Evolutionary conservation across 2,329 filamentous ascomycete species (phyloP).

Genomic region (Ilyonectria mors-panacis): DNA sequence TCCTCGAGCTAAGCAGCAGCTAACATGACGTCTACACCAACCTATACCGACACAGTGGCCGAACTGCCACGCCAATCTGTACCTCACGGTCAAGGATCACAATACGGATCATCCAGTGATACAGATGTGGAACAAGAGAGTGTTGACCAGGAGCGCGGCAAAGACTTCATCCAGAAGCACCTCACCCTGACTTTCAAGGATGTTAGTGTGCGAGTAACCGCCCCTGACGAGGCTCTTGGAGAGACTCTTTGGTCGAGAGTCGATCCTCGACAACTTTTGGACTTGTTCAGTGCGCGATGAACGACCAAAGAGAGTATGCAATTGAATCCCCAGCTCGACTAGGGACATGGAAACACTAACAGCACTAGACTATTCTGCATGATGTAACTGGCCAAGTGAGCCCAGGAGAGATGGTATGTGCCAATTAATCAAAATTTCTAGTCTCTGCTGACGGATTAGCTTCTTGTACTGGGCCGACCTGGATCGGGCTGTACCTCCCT

Average conservation of each 20-base stretch:
- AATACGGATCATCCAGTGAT: slow-evolving; percentile 37
- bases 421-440: background rate
- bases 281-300: slow-evolving; percentile 20
- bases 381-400: slow-evolving; percentile 56
- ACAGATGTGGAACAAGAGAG: slow-evolving; percentile 37
- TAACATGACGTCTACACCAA: slow-evolving; percentile 26
- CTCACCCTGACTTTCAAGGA: slow-evolving; percentile 41
- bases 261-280: slow-evolving; percentile 37
- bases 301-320: slow-evolving; percentile 23
- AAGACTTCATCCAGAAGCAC: slow-evolving; percentile 40
- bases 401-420: slow-evolving; percentile 59
- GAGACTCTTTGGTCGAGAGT: slow-evolving; percentile 44
- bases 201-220: slow-evolving; percentile 38
- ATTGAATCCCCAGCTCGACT: background rate
- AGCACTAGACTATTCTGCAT: slow-evolving; percentile 56
- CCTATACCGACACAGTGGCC: slow-evolving; percentile 13
- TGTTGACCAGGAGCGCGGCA: slow-evolving; percentile 33
- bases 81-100: slow-evolving; percentile 9
- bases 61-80: slow-evolving; percentile 5
- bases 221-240: slow-evolving; percentile 39
- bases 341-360: slow-evolving; percentile 1
- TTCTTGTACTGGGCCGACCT: slow-evolving; percentile 52
- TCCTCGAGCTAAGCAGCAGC: slow-evolving; percentile 1
- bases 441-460: slow-evolving; percentile 39
- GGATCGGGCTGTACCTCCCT: slow-evolving; percentile 52